phyloP scores from a whole-genome alignment of 139 green algal species.

The Chlorella ohadii region DNA sequence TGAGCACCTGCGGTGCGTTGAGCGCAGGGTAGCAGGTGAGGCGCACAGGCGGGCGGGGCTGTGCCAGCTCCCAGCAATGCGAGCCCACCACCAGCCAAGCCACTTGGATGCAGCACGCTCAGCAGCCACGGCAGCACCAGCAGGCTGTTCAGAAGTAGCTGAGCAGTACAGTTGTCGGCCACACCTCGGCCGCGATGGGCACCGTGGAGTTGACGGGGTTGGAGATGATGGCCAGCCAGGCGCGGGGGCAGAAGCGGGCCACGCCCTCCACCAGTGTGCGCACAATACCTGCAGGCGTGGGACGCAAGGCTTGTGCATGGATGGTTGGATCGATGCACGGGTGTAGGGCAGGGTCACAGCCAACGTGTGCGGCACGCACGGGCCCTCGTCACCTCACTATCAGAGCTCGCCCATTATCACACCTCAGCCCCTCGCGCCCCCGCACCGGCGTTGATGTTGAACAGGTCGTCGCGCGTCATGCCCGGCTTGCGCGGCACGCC shows the following conservation, averaged over 20 bases:
- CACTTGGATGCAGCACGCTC: too few relatives aligned
- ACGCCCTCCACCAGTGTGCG: slow-evolving; percentile 68
- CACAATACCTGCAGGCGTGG: slow-evolving; percentile 75
- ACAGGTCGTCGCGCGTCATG: slow-evolving; percentile 99
- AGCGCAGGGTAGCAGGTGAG: too few relatives aligned
- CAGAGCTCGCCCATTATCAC: neutral
- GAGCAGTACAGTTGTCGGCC: too few relatives aligned
- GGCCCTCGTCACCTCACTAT: neutral
- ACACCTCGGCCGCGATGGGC: slow-evolving; percentile 95
- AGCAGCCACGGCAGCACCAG: too few relatives aligned
- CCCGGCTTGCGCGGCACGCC: slow-evolving; percentile 96
- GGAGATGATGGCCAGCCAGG: slow-evolving; percentile 94
- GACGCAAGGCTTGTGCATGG: neutral
- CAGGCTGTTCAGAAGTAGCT: too few relatives aligned
- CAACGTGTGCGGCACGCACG: too few relatives aligned
- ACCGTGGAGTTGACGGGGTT: slow-evolving; percentile 99
- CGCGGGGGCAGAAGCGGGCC: slow-evolving; percentile 78
- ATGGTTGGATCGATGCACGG: too few relatives aligned
- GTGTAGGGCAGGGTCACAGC: too few relatives aligned
- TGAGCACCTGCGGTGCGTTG: slow-evolving; percentile 46
- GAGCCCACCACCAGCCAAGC: too few relatives aligned
- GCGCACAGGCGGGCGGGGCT: too few relatives aligned
- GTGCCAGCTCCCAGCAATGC: too few relatives aligned
- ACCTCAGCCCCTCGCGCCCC: neutral
- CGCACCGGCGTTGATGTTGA: slow-evolving; percentile 95